Base-by-base conservation (phyloP, 805 yeast genomes). In the Alloascoidea hylecoeti region DNA sequence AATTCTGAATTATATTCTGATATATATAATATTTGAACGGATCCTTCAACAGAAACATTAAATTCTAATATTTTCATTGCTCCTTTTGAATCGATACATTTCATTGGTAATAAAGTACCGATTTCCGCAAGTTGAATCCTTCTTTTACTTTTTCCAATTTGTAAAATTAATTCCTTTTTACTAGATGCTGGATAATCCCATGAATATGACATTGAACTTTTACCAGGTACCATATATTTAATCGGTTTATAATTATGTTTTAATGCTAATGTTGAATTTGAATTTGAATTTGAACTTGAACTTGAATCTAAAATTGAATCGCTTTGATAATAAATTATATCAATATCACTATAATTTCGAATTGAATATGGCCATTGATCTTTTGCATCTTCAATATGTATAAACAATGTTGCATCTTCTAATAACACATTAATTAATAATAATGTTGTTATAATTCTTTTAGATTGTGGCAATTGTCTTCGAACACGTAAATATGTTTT, bases 161-260 rank as follows among this genome's bases (percentile, higher is more conserved):
- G n/a, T 23, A 92, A 56, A 3, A 84, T 67, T 18, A 92, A 58
- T 50, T 88, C 96, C 53, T 86, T 88, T 35, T 78, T 70, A 5
- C 72, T 61, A 0, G 95, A 96, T 38, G 94, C 85, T 1, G 98
- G 98, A 57, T 72, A 92, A 54, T 92, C 98, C 88, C 96, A 92
- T 0, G 98, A 83, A 55, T 92, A 92, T 0, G 97, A 96, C 97
- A 92, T 92, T 2, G 84, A 94, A 57, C 95, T 82, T 49, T 74
- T 75, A 1, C 94, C 75, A 0, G 97, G 97, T 9, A 92, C 67
- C 35, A 73, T 70, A 53, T 92, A 92, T 49, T 68, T 74, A 6
- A 85, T 66, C 0, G 96, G 95, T 44, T 73, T 77, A 57, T 79
- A 88, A 12, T n/a, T n/a, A n/a, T n/a, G n/a, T n/a, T n/a, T n/a